These are phyloP conservation scores for Entamoeba invadens DNA, from an alignment of 208 protist genomes.

Conservation along the genomic window DNA sequence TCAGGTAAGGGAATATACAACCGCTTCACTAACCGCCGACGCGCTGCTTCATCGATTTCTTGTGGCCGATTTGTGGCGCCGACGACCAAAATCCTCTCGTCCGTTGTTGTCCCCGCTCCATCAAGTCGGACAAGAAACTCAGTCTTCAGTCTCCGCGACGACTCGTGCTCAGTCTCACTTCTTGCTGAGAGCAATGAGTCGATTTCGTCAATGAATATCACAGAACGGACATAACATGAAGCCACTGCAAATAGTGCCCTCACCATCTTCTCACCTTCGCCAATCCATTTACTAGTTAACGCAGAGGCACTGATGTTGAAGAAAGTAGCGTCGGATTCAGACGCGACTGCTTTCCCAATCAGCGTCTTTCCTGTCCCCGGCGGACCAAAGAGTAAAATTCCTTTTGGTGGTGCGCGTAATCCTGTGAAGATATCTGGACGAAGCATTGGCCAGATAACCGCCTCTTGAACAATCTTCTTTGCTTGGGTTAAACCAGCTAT, in stretches of 20 bases:
- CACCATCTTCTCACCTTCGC: slow-evolving; percentile 58
- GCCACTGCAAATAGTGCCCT: slow-evolving; percentile 58
- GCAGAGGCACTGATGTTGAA: slow-evolving; percentile 70
- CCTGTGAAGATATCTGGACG: slow-evolving; percentile 49
- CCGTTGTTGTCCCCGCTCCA: slow-evolving; percentile 9
- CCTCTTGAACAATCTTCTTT: slow-evolving; percentile 46
- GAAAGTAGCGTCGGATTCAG: slow-evolving; percentile 67
- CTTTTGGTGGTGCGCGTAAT: slow-evolving; percentile 45
- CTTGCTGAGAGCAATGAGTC: slow-evolving; percentile 40
- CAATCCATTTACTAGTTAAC: slow-evolving; percentile 64
- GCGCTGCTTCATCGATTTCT: slow-evolving; percentile 64
- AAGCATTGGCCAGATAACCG: slow-evolving; percentile 45
- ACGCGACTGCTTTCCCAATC: slow-evolving; percentile 67
- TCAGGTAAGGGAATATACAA: slow-evolving; percentile 75
- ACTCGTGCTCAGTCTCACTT: slow-evolving; percentile 18
- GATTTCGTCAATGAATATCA: slow-evolving; percentile 74
- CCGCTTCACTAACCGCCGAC: slow-evolving; percentile 49
- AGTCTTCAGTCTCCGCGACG: slow-evolving; percentile 14
- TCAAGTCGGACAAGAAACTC: slow-evolving; percentile 26
- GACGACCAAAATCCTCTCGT: slow-evolving; percentile 20
- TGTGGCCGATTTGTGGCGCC: slow-evolving; percentile 63
- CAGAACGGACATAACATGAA: slow-evolving; percentile 40
- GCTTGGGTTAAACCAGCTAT: slow-evolving; percentile 48
- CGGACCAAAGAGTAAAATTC: slow-evolving; percentile 56
- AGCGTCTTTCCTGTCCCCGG: slow-evolving; percentile 51